A percentile compares a stretch with the other conserved stretches of the same genome.
These are phyloP conservation scores for Pluteus cervinus DNA, from an alignment of 768 basidiomycete species.

Conservation along the genomic window DNA sequence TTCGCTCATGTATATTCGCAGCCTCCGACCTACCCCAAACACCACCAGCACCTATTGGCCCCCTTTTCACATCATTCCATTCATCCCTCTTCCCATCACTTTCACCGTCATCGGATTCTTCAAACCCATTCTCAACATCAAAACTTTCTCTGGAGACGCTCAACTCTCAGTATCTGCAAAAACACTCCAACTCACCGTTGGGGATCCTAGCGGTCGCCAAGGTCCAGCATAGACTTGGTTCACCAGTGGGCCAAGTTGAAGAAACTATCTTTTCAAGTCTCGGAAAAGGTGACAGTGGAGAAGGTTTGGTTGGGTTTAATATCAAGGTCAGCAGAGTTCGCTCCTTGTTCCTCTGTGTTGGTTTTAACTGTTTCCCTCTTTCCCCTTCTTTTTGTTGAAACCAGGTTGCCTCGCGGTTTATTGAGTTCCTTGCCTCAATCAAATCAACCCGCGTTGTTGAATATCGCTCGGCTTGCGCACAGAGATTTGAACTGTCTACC, in stretches of 20 bases:
- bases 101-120: too few relatives aligned
- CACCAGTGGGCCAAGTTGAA: conserved; percentile 57
- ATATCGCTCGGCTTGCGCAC: conserved; percentile 49
- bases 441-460: conserved; percentile 52
- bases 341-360: too few relatives aligned
- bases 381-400: conserved; percentile 18
- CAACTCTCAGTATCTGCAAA: conserved; percentile 75
- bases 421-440: conserved; percentile 38
- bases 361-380: conserved; percentile 42
- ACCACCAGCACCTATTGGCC: conserved; percentile 39
- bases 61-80: conserved; percentile 43
- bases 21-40: conserved; percentile 39
- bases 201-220: conserved; percentile 63
- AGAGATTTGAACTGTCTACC: conserved; percentile 55
- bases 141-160: conserved; percentile 55
- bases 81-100: conserved; percentile 50
- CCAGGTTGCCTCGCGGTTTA: background rate
- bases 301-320: too few relatives aligned
- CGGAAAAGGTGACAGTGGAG: conserved; percentile 31
- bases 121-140: too few relatives aligned
- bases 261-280: conserved; percentile 45
- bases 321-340: too few relatives aligned
- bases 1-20: conserved; percentile 15
- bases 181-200: conserved; percentile 38
- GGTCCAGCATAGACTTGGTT: conserved; percentile 32